Evolutionary conservation across 2,329 filamentous ascomycete genomes (phyloP), one percentile per base, ranked within the genome.

Genomic region (Aureobasidium musti): DNA sequence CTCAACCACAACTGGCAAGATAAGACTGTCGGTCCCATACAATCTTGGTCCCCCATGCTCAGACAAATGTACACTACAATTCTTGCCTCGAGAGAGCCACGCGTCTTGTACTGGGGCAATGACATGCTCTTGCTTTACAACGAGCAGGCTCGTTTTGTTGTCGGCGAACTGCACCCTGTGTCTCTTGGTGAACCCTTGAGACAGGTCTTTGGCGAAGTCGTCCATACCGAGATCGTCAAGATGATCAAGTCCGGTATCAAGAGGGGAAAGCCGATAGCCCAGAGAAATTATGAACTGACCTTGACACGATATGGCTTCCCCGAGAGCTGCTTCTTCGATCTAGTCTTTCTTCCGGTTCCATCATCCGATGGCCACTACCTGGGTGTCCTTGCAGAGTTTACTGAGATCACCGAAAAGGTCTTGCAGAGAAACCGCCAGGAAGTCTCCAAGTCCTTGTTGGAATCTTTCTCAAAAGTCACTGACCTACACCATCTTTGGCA

Each of bases 311-410:
- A 73, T 49, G 74, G 72, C 7, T 72, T 71, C 19, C 45, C 70
- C 5, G 74, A 76, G 56, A 72, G 75, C 64, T 72, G 70, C 1
- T 75, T 71, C 47, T 74, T 71, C 67, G 66, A 72, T 33, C 71
- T 72, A 45, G 70, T 71, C 19, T 59, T 73, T 11, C 63, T 75
- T 3, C 74, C 74, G 0, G 66, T 76, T 6, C 63, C 72, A 13
- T 70, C 70, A 5, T 23, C 33, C 19, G 63, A 69, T 45, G 68
- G 68, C 5, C 45, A 30, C 13, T 64, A 56, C 14, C 50, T 65
- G 30, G 67, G 61, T 10, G 61, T 57, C 26, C n/a, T 67, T 21
- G 47, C 60, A 19, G 69, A 69, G 45, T 68, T 65, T 23, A 63
- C 47, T 1, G 65, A 67, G 30, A 67, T 28, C 11, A 67, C 65